Percentiles rank a stretch among this genome's conserved stretches.
These are phyloP conservation scores for Akanthomyces muscarius DNA, from an alignment of 2,329 filamentous ascomycete genomes.

Conservation along the genomic window DNA sequence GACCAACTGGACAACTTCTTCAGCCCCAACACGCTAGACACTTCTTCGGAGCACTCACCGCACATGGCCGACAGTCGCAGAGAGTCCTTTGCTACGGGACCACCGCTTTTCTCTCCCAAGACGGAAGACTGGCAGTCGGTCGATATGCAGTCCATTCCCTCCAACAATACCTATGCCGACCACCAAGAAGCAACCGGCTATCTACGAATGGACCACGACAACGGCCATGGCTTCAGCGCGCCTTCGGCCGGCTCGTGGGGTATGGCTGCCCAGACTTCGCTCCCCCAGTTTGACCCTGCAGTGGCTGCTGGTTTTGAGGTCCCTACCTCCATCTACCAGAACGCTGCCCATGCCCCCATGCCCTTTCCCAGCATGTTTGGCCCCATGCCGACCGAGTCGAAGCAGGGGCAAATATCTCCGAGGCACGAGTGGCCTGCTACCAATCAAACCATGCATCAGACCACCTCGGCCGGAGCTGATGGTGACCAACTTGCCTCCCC, in stretches of 20 bases:
- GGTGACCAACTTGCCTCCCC: conserved; percentile 69
- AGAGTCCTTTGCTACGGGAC: conserved; percentile 57
- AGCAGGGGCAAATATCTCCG: conserved; percentile 38
- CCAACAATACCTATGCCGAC: conserved; percentile 61
- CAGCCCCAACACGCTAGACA: conserved; percentile 42
- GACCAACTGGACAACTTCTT: conserved; percentile 10
- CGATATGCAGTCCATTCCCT: conserved; percentile 60
- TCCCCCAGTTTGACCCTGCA: conserved; percentile 63
- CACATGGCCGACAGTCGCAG: conserved; percentile 59
- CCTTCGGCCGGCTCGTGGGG: conserved; percentile 45
- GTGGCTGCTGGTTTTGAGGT: conserved; percentile 54
- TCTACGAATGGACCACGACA: conserved; percentile 56
- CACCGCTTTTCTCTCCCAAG: conserved; percentile 60
- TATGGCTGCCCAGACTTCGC: conserved; percentile 66
- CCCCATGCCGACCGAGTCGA: conserved; percentile 45
- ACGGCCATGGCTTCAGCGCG: conserved; percentile 38
- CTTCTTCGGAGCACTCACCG: conserved; percentile 59
- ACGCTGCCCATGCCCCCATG: conserved; percentile 49
- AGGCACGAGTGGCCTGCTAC: conserved; percentile 55
- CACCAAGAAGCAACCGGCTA: conserved; percentile 61
- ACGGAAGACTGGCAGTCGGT: conserved; percentile 60
- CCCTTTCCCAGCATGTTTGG: conserved; percentile 56
- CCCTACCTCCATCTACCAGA: conserved; percentile 49
- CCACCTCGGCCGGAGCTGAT: conserved; percentile 50
- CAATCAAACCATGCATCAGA: conserved; percentile 51